Conservation (phyloP, 805 yeast genomes). For the Candida rishiriensis region DNA sequence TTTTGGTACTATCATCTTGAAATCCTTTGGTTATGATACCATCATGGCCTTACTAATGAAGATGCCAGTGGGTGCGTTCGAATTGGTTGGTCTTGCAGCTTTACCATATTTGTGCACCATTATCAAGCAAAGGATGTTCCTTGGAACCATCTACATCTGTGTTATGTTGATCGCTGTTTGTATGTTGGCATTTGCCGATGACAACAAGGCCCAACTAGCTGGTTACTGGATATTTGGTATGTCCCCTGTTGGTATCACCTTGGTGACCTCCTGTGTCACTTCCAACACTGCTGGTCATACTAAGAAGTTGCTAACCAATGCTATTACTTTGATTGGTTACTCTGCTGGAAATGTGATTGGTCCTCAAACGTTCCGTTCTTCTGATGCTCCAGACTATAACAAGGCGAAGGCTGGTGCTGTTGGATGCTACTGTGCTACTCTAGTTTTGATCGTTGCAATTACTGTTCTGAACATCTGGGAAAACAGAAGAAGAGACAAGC, state of each 20-base stretch:
- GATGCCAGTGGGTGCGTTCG: slow-evolving; percentile 27
- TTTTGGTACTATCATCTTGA: slow-evolving; percentile 38
- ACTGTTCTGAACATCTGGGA: slow-evolving; percentile 26
- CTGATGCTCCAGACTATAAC: slow-evolving; percentile 52
- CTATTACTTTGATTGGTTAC: slow-evolving; percentile 53
- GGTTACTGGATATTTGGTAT: slow-evolving; percentile 27
- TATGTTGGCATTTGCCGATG: slow-evolving; percentile 25
- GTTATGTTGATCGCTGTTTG: slow-evolving; percentile 23
- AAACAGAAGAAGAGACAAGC: slow-evolving; percentile 36
- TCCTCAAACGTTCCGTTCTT: slow-evolving; percentile 59
- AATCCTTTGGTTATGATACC: slow-evolving; percentile 13
- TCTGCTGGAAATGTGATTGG: slow-evolving; percentile 65
- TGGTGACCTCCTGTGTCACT: slow-evolving; percentile 19
- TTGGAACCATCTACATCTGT: slow-evolving; percentile 13
- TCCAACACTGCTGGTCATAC: slow-evolving; percentile 53
- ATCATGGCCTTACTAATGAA: slow-evolving; percentile 10
- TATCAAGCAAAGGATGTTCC: slow-evolving; percentile 19
- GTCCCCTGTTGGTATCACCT: slow-evolving; percentile 25
- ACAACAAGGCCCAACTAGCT: slow-evolving; percentile 19
- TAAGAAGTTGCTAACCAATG: slow-evolving; percentile 52
- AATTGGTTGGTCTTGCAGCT: slow-evolving; percentile 14
- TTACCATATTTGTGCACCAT: slow-evolving; percentile 30
- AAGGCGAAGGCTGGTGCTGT: slow-evolving; percentile 52
- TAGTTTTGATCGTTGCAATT: slow-evolving; percentile 8
- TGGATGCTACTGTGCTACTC: slow-evolving; percentile 31